Percentiles rank a stretch among this genome's conserved stretches.
Evolutionary conservation across 371 early-diverging fungal species (phyloP).

Genomic region (Mucor plumbeus): DNA sequence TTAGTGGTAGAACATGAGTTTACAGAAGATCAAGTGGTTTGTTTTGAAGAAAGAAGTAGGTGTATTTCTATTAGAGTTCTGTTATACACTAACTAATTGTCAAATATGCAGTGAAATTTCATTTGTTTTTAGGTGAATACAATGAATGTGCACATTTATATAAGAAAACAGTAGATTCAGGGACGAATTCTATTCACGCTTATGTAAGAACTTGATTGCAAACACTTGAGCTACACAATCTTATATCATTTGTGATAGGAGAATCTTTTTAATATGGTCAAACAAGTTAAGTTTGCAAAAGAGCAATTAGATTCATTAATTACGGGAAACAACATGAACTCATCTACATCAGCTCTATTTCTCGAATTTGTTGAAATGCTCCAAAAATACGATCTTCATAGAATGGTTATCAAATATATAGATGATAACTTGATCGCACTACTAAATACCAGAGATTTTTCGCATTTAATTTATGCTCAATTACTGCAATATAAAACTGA

Average conservation of each 20-base stretch:
- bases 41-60: slow-evolving; percentile 41
- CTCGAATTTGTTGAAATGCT: slow-evolving; percentile 5
- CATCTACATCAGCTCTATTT: slow-evolving; percentile 2
- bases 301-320: background rate
- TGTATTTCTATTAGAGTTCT: background rate
- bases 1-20: slow-evolving; percentile 22
- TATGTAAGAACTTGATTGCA: background rate
- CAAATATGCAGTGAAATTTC: background rate
- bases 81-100: background rate
- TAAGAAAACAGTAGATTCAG: background rate
- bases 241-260: background rate
- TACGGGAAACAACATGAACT: background rate
- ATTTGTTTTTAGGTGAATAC: slow-evolving; percentile 12
- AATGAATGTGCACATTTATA: slow-evolving; percentile 1
- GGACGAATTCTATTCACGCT: background rate
- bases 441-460: slow-evolving; percentile 6
- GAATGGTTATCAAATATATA: background rate
- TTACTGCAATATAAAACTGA: slow-evolving; percentile 7
- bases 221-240: background rate
- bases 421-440: background rate
- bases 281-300: background rate
- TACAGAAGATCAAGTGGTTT: slow-evolving; percentile 30
- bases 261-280: background rate
- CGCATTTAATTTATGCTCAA: slow-evolving; percentile 4
- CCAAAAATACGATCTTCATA: slow-evolving; percentile 2